Percentiles rank a stretch among this genome's conserved stretches.
phyloP scores from a whole-genome alignment of 345 rosid genomes.

The Citrus sp. region DNA sequence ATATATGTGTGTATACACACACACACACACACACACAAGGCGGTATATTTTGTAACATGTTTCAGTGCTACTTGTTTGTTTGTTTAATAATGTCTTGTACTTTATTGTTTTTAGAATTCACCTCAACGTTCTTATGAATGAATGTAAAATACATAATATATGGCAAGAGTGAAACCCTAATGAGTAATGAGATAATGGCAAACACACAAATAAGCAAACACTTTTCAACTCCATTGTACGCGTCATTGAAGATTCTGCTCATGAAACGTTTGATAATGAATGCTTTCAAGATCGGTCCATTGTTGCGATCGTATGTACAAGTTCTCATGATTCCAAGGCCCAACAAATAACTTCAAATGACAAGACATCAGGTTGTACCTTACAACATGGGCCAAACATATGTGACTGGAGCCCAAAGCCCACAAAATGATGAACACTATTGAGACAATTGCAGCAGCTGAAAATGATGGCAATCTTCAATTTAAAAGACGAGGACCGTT shows the following conservation, averaged over 20 bases:
- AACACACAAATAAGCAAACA: background rate
- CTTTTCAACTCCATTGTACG: background rate
- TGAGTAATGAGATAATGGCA: background rate
- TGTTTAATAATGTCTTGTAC: background rate
- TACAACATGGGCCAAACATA: background rate
- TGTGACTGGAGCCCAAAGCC: background rate
- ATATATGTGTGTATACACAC: too few species aligned
- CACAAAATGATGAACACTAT: background rate
- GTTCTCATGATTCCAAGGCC: background rate
- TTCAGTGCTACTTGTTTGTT: background rate
- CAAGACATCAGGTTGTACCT: too few species aligned
- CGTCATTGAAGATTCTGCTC: background rate
- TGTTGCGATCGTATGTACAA: background rate
- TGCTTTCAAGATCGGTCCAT: background rate
- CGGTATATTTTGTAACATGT: background rate
- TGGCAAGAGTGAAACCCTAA: background rate
- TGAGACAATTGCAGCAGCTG: too few species aligned
- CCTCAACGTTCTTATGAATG: background rate
- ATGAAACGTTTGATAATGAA: background rate
- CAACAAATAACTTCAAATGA: background rate
- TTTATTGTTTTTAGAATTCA: background rate
- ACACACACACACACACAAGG: background rate
- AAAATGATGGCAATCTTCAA: too few species aligned
- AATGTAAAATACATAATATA: background rate
- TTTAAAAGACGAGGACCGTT: constrained; percentile 4